phyloP scores from a whole-genome alignment of 176 grass and related monocot genomes.

The Urochloa ruziziensis region DNA sequence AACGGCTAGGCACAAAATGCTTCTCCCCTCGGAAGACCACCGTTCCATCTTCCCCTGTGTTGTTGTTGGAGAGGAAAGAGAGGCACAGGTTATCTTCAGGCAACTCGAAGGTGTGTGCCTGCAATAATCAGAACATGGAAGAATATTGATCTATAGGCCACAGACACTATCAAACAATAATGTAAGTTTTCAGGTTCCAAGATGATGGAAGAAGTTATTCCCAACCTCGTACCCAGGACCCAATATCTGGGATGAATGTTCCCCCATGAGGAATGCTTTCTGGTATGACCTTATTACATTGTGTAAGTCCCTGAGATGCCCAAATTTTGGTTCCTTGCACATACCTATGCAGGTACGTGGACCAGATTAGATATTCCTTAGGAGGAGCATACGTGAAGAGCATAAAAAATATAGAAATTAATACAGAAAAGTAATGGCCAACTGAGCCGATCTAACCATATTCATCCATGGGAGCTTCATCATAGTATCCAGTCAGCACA shows the following conservation, averaged over 20 bases:
- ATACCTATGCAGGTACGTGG: slow-evolving; percentile 52
- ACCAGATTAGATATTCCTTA: slow-evolving; percentile 4
- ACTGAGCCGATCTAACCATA: slow-evolving; percentile 51
- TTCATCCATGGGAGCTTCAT: slow-evolving; percentile 93
- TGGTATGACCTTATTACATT: slow-evolving; percentile 62
- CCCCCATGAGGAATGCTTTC: slow-evolving; percentile 68
- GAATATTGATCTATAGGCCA: slow-evolving; percentile 4
- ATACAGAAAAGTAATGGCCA: not conserved
- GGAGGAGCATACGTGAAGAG: not conserved
- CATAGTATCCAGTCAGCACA: slow-evolving; percentile 82
- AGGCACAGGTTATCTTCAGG: slow-evolving; percentile 63
- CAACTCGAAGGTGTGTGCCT: slow-evolving; percentile 63
- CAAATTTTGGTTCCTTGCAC: slow-evolving; percentile 86
- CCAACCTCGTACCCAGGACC: slow-evolving; percentile 66
- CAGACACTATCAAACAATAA: slow-evolving; percentile 1
- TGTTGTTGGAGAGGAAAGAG: slow-evolving; percentile 75
- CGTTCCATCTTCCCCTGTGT: slow-evolving; percentile 57
- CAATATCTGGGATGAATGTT: slow-evolving; percentile 48
- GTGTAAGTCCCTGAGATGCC: slow-evolving; percentile 81
- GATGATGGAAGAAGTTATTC: slow-evolving; percentile 24
- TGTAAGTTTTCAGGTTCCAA: not conserved
- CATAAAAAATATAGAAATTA: slow-evolving; percentile 15
- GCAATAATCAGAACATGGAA: slow-evolving; percentile 23
- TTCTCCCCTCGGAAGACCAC: slow-evolving; percentile 64
- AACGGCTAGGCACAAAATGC: slow-evolving; percentile 62